Conservation (phyloP, 2,329 filamentous ascomycete species). For the Teratosphaeria pseudoeucalypti region DNA sequence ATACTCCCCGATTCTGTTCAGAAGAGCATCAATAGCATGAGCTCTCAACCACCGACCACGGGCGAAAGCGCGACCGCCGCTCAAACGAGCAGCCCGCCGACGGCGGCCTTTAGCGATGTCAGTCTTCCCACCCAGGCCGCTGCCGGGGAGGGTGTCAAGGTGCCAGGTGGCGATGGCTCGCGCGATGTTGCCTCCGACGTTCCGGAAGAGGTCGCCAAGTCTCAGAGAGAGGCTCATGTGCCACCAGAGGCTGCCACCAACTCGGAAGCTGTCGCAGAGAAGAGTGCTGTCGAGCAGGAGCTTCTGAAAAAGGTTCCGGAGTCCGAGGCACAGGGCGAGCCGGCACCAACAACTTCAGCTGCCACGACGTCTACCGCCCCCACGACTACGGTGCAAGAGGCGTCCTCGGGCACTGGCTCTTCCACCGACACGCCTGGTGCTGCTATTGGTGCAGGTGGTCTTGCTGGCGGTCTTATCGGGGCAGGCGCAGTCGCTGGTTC, state of each 20-base stretch:
- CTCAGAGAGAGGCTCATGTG: slow-evolving; percentile 26
- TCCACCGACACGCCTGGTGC: not conserved
- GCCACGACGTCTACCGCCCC: slow-evolving; percentile 26
- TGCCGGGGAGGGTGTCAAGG: slow-evolving; percentile 12
- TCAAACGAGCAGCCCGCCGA: slow-evolving; percentile 15
- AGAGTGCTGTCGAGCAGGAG: slow-evolving; percentile 64
- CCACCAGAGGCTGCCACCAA: slow-evolving; percentile 63
- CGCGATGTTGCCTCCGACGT: slow-evolving; percentile 17
- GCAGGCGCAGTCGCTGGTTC: slow-evolving; percentile 5
- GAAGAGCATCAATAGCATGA: slow-evolving; percentile 30
- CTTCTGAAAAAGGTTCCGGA: slow-evolving; percentile 51
- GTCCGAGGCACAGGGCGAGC: slow-evolving; percentile 29
- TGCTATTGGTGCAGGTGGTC: not conserved
- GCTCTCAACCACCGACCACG: slow-evolving; percentile 4
- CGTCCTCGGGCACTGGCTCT: not conserved
- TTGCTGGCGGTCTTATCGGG: not conserved
- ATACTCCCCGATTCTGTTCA: slow-evolving; percentile 31
- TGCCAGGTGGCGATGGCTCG: slow-evolving; percentile 12
- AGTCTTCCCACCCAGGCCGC: slow-evolving; percentile 8
- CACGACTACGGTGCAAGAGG: slow-evolving; percentile 16
- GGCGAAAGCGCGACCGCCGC: not conserved
- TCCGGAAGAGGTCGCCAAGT: slow-evolving; percentile 18
- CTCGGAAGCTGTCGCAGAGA: slow-evolving; percentile 60
- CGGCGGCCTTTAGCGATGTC: slow-evolving; percentile 11
- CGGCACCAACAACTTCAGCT: slow-evolving; percentile 20